Evolutionary conservation across 768 basidiomycete genomes (phyloP).

Genomic region (Lentinula guzmanii): DNA sequence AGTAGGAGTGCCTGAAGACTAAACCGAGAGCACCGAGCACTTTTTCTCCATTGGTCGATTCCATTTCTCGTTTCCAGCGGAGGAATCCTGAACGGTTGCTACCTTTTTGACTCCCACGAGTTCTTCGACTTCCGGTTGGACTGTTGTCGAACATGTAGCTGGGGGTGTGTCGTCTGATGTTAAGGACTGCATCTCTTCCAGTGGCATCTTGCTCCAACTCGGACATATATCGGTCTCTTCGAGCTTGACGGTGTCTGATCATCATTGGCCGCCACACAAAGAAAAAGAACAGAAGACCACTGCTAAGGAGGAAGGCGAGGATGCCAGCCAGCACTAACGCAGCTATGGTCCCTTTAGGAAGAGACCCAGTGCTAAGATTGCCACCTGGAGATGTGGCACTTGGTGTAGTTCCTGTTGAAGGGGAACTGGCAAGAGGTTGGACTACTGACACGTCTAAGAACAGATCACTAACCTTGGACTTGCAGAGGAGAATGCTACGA

Average conservation of each 20-base stretch:
- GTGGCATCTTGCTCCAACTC: slow-evolving; percentile 9
- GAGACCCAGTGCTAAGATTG: slow-evolving; percentile 7
- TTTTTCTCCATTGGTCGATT: slow-evolving; percentile 23
- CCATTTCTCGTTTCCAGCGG: slow-evolving; percentile 39
- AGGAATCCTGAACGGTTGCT: slow-evolving; percentile 32
- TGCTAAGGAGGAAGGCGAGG: slow-evolving; percentile 42
- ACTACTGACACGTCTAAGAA: not conserved
- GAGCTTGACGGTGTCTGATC: slow-evolving; percentile 19
- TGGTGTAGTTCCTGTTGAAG: slow-evolving; percentile 11
- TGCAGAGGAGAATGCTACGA: slow-evolving; percentile 37
- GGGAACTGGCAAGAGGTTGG: slow-evolving; percentile 2
- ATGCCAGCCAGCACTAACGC: slow-evolving; percentile 55
- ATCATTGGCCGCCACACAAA: slow-evolving; percentile 43
- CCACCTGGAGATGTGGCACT: slow-evolving; percentile 9
- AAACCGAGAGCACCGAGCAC: slow-evolving; percentile 27
- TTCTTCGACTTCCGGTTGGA: not conserved
- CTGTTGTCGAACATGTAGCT: not conserved
- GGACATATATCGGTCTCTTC: not conserved
- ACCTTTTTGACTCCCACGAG: slow-evolving; percentile 7
- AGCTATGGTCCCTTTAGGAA: slow-evolving; percentile 55
- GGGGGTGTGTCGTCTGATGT: slow-evolving; percentile 9
- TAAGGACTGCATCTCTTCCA: slow-evolving; percentile 15
- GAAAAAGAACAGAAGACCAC: slow-evolving; percentile 34
- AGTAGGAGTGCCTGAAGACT: slow-evolving; percentile 34
- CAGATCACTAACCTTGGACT: slow-evolving; percentile 24